Base-by-base conservation (phyloP, 345 rosid genomes). In the Gossypium turneri region DNA sequence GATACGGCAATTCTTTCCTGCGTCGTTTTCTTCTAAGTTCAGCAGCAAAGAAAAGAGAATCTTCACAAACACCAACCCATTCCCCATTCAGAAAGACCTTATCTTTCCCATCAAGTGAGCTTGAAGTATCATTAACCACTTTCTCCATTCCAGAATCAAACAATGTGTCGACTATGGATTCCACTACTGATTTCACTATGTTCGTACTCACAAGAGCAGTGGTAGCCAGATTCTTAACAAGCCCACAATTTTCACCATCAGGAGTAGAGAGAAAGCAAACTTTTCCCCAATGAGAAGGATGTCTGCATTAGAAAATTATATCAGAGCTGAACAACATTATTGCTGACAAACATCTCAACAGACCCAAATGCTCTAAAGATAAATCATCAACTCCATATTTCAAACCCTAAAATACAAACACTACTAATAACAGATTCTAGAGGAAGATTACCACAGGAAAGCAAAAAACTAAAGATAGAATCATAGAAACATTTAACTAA, bases 221-320 rank as follows among this genome's bases (percentile, higher is more conserved):
- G 73, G 76, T 82, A 60, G 94, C 86, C 78, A 94, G 76, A 72
- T 92, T 94, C 83, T 94, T 94, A 50, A 94, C 98, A 61, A 94
- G 99, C 56, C 99, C 99, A 80, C 99, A 94, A 73, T 94, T 93
- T 85, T 94, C 98, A 65, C 97, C 99, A 83, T 92, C 98, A 9
- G 99, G 94, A 20, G 98, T 94, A 13, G 99, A 92, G 60, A 92
- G 84, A 82, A 92, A 90, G 86, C 99, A 93, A 72, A 90, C 89
- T 82, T 88, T 91, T 70, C 99, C 99, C 98, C 99, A 91, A 70
- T 94, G 99, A 75, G 99, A 92, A 71, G 99, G 99, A 79, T 91
- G 97, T 77, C 98, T 91, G 88, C 76, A 45, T 63, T 70, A 84
- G 60, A 76, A 81, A 70, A 67, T 25, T 48, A 77, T 15, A 74